Evolutionary conservation across 1,139 yeast species (phyloP), one percentile per base, ranked within the genome.

Genomic region (Nakaseomyces nivariensis): DNA sequence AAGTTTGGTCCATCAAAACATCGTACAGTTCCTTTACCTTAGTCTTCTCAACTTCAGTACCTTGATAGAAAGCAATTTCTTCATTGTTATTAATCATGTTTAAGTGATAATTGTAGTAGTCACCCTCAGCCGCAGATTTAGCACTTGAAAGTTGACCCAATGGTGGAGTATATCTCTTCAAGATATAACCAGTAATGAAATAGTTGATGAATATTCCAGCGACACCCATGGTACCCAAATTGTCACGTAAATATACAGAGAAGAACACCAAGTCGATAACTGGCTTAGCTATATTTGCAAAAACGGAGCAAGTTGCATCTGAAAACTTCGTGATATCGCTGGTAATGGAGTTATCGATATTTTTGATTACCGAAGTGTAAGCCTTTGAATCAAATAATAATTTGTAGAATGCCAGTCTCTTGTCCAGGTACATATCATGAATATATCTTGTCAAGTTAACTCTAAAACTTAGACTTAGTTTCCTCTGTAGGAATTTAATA

Each of bases 21-120:
- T 70, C 64, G 64, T 84, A 89, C 9, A 86, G 76, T 45, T 74
- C 76, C 45, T 68, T 69, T 51, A 89, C 77, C 60, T 86, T 85
- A 5, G 72, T 62, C 62, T 85, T 83, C 67, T 90, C 97, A 54
- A 88, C 78, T n/a, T 75, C 72, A 0, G 94, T 83, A 32, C 97
- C 97, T 63, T 89, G 90, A 64, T 89, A 90, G 64, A 90, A 90
- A 0, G 96, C 95, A 61, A 90, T 88, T 66, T 90, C 97, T 69
- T 90, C 97, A 59, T 90, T 84, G 62, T 90, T 90, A 51, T 86
- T 83, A 63, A 88, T 88, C 63, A 90, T 74, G 62, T 87, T 85
- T 58, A 89, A 73, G 62, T 90, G 95, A 56, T 87, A 86, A 59
- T 86, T 89, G 63, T 90, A 85, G 65, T 87, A 90, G 53, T 85